Evolutionary conservation across 208 protist genomes (phyloP).

Genomic region (Leishmania lainsoni): DNA sequence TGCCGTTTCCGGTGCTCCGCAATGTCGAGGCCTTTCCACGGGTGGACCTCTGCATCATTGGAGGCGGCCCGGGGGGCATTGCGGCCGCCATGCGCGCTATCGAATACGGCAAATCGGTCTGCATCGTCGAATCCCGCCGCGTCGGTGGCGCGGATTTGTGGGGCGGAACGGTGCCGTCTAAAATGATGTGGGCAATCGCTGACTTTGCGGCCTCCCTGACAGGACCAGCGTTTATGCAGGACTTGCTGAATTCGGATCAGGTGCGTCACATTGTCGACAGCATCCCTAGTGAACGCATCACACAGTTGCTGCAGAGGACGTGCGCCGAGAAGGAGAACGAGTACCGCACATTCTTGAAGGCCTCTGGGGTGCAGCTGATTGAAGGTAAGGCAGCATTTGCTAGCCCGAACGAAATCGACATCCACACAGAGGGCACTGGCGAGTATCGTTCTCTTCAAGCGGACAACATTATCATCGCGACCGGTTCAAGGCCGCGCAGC

Average conservation of each 20-base stretch:
- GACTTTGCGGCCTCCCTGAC: constrained; percentile 46
- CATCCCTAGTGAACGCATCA: constrained; percentile 42
- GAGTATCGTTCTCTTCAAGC: constrained; percentile 61
- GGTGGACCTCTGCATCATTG: constrained; percentile 78
- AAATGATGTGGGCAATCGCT: constrained; percentile 71
- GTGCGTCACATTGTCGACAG: constrained; percentile 15
- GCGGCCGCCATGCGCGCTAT: constrained; percentile 61
- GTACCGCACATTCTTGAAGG: constrained; percentile 27
- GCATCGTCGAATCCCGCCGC: constrained; percentile 56
- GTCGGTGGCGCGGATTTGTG: constrained; percentile 71
- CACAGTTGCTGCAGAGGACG: constrained; percentile 36
- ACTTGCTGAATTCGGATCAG: constrained; percentile 40
- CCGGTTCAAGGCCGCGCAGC: constrained; percentile 49
- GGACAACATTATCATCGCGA: constrained; percentile 81
- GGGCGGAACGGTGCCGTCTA: constrained; percentile 73
- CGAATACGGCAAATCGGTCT: constrained; percentile 58
- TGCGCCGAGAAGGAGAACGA: constrained; percentile 49
- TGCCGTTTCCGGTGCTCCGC: constrained; percentile 50
- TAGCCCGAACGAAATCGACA: constrained; percentile 52
- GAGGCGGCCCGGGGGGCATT: constrained; percentile 63
- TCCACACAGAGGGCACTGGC: constrained; percentile 45
- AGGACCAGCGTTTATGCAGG: constrained; percentile 22
- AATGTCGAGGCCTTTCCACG: constrained; percentile 50
- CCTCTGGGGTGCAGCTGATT: constrained; percentile 56
- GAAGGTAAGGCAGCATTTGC: constrained; percentile 64